A percentile compares a stretch with the other conserved stretches of the same genome.
These are phyloP conservation scores for Pyrrhoderma lamaoense DNA, from an alignment of 1,284 basidiomycete species.

Conservation along the genomic window DNA sequence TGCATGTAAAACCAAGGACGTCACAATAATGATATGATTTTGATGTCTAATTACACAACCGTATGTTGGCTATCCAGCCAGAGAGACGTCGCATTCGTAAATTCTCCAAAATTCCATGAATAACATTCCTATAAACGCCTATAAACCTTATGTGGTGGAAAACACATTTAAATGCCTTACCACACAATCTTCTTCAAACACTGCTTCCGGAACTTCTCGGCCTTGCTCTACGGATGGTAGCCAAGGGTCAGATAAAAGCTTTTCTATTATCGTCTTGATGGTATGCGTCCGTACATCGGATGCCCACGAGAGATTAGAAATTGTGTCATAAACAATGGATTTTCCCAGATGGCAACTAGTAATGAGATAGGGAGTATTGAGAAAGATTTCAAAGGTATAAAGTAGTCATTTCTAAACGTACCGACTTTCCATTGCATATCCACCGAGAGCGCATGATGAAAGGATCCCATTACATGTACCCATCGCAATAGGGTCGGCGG, in stretches of 20 bases:
- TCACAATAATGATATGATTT: no score
- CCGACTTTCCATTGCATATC: slow-evolving; percentile 75
- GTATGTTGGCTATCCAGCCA: background rate
- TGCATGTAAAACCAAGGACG: no score
- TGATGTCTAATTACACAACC: background rate
- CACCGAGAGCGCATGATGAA: slow-evolving; percentile 64
- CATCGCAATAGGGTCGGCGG: slow-evolving; percentile 82
- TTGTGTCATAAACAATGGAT: slow-evolving; percentile 87
- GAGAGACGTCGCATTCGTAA: slow-evolving; percentile 21
- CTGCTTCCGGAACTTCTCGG: slow-evolving; percentile 50
- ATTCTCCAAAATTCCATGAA: slow-evolving; percentile 66
- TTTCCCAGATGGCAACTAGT: slow-evolving; percentile 77
- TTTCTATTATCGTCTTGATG: slow-evolving; percentile 78
- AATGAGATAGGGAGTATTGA: slow-evolving; percentile 8
- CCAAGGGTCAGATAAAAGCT: slow-evolving; percentile 74
- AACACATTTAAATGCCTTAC: slow-evolving; percentile 31
- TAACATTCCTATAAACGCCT: slow-evolving; percentile 51
- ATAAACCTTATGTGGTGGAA: no score
- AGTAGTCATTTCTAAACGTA: slow-evolving; percentile 26
- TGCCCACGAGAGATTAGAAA: slow-evolving; percentile 76
- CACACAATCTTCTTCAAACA: slow-evolving; percentile 51
- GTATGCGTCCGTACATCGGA: slow-evolving; percentile 78
- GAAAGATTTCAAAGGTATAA: slow-evolving; percentile 20
- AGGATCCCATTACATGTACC: slow-evolving; percentile 74
- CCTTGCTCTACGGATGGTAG: slow-evolving; percentile 46